A percentile compares a stretch with the other conserved stretches of the same genome.
Evolutionary conservation across 257 asterid genomes (phyloP).

Genomic region (Solanum chiquidenum): DNA sequence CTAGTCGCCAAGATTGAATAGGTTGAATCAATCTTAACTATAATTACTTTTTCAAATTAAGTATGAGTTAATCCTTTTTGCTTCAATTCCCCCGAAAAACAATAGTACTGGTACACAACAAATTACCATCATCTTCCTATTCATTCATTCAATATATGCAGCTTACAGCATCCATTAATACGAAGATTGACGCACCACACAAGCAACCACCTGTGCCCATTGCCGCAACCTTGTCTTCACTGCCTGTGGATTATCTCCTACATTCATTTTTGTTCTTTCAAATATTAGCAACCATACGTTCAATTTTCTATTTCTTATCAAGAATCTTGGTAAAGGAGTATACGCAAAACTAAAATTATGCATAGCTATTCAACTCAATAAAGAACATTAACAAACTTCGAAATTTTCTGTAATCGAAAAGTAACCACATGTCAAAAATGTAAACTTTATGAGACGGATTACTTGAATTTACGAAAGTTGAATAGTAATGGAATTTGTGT

Average conservation of each 20-base stretch:
- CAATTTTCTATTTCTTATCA: not conserved
- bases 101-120: not conserved
- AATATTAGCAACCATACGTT: not conserved
- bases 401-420: not conserved
- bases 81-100: not conserved
- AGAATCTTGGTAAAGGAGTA: not conserved
- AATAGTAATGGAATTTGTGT: not conserved
- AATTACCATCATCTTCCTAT: not conserved
- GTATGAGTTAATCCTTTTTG: not conserved
- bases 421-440: not conserved
- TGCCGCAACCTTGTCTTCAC: conserved; percentile 66
- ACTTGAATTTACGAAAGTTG: not conserved
- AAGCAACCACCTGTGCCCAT: conserved; percentile 83
- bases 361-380: not conserved
- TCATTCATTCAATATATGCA: not conserved
- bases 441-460: not conserved
- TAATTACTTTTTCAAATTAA: not conserved
- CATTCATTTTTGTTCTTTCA: not conserved
- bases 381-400: not conserved
- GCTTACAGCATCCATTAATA: not conserved
- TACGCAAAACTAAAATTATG: not conserved
- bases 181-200: conserved; percentile 54
- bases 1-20: not conserved
- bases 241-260: conserved; percentile 55
- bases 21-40: not conserved